phyloP scores from a whole-genome alignment of 306 rosid genomes.

The Pyrus betulifolia region DNA sequence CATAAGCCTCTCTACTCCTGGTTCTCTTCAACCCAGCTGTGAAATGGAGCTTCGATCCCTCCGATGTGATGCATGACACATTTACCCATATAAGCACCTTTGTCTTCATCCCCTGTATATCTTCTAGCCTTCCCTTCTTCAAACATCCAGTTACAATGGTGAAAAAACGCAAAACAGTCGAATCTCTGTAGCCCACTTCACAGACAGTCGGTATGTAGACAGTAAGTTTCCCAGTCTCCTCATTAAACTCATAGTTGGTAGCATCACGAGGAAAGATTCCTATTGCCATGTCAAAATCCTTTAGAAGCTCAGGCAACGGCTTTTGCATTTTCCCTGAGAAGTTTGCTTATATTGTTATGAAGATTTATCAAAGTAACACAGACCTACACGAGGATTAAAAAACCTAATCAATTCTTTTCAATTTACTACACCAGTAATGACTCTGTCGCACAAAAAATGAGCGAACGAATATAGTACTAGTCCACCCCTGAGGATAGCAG shows the following conservation, averaged over 20 bases:
- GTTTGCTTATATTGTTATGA: not conserved
- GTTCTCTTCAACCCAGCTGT: conserved; percentile 81
- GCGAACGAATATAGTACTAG: not conserved
- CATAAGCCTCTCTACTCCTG: conserved; percentile 82
- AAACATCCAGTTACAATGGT: conserved; percentile 65
- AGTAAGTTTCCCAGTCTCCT: conserved; percentile 66
- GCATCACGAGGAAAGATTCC: conserved; percentile 91
- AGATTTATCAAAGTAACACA: not conserved
- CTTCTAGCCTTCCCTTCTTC: conserved; percentile 86
- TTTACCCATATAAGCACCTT: conserved; percentile 93
- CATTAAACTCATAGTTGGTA: conserved; percentile 86
- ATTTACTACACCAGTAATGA: not conserved
- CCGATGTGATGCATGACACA: conserved; percentile 59
- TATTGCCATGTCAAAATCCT: conserved; percentile 70
- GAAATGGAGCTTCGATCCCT: conserved; percentile 76
- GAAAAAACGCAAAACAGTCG: conserved; percentile 70
- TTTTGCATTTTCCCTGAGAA: conserved; percentile 87
- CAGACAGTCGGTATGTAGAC: conserved; percentile 67
- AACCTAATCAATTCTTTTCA: not conserved
- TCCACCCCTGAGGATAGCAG: not conserved
- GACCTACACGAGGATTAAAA: not conserved
- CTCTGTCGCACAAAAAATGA: not conserved
- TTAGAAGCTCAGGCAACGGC: conserved; percentile 67
- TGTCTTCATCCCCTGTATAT: conserved; percentile 85
- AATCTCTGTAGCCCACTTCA: conserved; percentile 85